These are phyloP conservation scores for Chlamydomonas incerta DNA, from an alignment of 139 green algal species.

Conservation along the genomic window DNA sequence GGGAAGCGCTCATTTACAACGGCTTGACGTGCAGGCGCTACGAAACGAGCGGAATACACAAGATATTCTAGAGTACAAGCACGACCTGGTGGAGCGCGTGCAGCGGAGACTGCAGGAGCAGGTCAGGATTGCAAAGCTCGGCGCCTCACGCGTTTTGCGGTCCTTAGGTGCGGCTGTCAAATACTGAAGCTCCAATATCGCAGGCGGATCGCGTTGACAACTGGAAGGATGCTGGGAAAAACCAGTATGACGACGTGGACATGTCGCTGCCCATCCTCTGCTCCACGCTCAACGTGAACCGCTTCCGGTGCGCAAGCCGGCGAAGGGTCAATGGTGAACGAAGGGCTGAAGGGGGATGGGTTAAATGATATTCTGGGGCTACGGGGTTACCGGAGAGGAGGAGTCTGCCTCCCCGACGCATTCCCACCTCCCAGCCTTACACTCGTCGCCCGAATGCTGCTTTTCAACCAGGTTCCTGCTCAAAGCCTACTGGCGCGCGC, in stretches of 20 bases:
- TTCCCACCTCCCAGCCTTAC: too few relatives aligned
- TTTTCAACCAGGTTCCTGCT: slow-evolving; percentile 38
- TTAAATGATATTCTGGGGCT: too few relatives aligned
- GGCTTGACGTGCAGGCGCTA: not conserved
- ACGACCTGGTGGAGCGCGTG: slow-evolving; percentile 28
- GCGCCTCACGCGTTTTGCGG: too few relatives aligned
- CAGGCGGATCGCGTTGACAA: slow-evolving; percentile 7
- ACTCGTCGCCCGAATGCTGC: too few relatives aligned
- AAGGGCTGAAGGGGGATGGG: too few relatives aligned
- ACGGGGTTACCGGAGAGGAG: too few relatives aligned
- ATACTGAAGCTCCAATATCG: too few relatives aligned
- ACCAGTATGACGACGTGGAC: slow-evolving; percentile 18
- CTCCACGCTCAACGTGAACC: slow-evolving; percentile 38
- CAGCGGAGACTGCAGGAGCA: slow-evolving; percentile 27
- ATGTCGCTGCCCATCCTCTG: slow-evolving; percentile 30
- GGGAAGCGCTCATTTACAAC: too few relatives aligned
- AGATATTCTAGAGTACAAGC: slow-evolving; percentile 37
- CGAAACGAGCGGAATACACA: slow-evolving; percentile 37
- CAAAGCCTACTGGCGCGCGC: slow-evolving; percentile 31
- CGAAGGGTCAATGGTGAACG: too few relatives aligned
- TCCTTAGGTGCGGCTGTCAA: too few relatives aligned
- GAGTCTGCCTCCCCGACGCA: too few relatives aligned
- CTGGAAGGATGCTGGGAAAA: slow-evolving; percentile 20
- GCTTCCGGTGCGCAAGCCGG: slow-evolving; percentile 27
- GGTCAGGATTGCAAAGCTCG: too few relatives aligned